Base-by-base conservation (phyloP, 371 early-diverging fungal species). In the Mucor circinelloides region DNA sequence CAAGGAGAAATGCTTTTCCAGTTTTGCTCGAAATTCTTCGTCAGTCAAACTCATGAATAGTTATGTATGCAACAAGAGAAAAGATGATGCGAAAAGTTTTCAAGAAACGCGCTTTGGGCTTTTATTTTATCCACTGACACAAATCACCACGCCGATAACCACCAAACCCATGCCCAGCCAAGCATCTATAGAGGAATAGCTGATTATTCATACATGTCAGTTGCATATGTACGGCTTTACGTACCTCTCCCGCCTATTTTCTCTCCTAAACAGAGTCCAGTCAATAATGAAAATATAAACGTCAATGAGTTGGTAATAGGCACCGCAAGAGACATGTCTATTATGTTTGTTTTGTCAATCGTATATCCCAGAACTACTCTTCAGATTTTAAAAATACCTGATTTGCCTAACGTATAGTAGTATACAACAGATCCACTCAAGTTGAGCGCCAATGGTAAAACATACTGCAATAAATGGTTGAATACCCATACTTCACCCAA, bases 221-320 rank as follows among this genome's bases (percentile, higher is more conserved):
- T 7, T 3, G 5, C 42, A 59, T 12, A 23, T 10, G 3, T 27
- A 27, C 6, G 25, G 27, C 23, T 13, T 52, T 15, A 0, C 1
- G 7, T 84, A 71, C 80, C 78, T 65, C 77, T 72, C 9, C 92
- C 91, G 23, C 80, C 78, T 25, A 88, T 72, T 52, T 87, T 77
- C 67, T 96, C 95, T 6, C 95, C 95, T 8, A 95, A 67, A 4
- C 91, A 70, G n/a, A 86, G 75, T 3, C 95, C 96, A 2, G 94
- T 92, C 15, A 96, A 67, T 19, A 90, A 74, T 0, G 96, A 95
- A 65, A 95, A 91, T 36, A 93, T 87, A 70, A 97, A 90, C 0
- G 97, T 93, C 62, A 97, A 78, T 36, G 95, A 92, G 76, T 95
- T 96, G 44, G 95, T 91, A 28, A 97, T 92, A 0, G 97, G 96